Conservation (phyloP, 208 protist species). For the Crithidia expoeki region DNA sequence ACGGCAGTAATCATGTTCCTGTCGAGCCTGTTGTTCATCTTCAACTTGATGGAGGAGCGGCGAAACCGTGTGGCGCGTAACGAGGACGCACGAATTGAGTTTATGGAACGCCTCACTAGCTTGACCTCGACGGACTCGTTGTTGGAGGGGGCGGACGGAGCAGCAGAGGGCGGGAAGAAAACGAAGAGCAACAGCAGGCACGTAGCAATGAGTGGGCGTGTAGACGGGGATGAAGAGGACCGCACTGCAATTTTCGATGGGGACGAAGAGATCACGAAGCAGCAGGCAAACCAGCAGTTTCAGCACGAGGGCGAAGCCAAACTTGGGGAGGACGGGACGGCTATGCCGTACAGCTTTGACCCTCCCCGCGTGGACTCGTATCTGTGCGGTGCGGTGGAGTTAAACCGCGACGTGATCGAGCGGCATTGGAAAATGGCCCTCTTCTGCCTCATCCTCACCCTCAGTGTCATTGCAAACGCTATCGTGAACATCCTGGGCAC, state of each 20-base stretch:
- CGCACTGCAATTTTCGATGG: neutral
- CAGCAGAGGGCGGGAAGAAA: no score
- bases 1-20: conserved; percentile 50
- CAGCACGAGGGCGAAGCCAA: neutral
- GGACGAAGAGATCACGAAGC: neutral
- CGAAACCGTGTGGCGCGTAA: conserved; percentile 47
- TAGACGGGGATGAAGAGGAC: conserved; percentile 1
- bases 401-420: conserved; percentile 25
- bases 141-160: neutral
- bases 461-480: conserved; percentile 24
- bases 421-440: conserved; percentile 22
- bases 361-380: conserved; percentile 7
- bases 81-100: conserved; percentile 33
- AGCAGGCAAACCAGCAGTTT: neutral
- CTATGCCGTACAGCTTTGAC: conserved; percentile 19
- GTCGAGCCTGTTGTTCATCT: conserved; percentile 45
- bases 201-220: neutral
- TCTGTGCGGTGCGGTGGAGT: conserved; percentile 22
- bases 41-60: conserved; percentile 64
- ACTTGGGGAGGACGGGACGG: neutral
- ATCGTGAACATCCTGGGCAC: conserved; percentile 28
- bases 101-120: conserved; percentile 17
- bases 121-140: neutral
- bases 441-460: conserved; percentile 34
- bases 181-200: neutral